phyloP scores from a whole-genome alignment of 331 rosid genomes.

The Saraca asoca region DNA sequence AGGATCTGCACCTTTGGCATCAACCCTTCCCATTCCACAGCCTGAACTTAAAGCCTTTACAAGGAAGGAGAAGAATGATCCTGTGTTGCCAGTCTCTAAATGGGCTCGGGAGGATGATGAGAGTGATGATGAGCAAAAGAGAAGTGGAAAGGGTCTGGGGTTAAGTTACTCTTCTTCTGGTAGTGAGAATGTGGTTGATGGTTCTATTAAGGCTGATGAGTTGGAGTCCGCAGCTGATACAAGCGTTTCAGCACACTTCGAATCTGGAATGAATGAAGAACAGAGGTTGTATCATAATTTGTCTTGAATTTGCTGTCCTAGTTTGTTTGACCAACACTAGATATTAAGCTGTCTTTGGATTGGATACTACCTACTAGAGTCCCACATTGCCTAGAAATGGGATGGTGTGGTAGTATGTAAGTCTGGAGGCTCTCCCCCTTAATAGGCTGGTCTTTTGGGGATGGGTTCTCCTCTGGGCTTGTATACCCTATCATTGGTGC shows the following conservation, averaged over 20 bases:
- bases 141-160: slow-evolving; percentile 65
- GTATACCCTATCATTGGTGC: slow-evolving; percentile 5
- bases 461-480: too few species aligned
- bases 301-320: slow-evolving; percentile 20
- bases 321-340: slow-evolving; percentile 5
- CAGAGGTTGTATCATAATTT: slow-evolving; percentile 63
- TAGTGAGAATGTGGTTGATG: slow-evolving; percentile 89
- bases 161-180: slow-evolving; percentile 96
- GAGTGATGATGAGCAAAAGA: slow-evolving; percentile 83
- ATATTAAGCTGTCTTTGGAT: slow-evolving; percentile 7
- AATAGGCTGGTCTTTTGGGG: too few species aligned
- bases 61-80: slow-evolving; percentile 79
- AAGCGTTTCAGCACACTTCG: slow-evolving; percentile 56
- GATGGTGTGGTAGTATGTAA: too few species aligned
- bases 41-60: slow-evolving; percentile 73
- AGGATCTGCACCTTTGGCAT: slow-evolving; percentile 61
- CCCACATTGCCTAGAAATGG: too few species aligned
- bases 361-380: not conserved
- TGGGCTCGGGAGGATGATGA: slow-evolving; percentile 99
- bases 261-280: slow-evolving; percentile 89
- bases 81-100: slow-evolving; percentile 86
- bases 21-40: slow-evolving; percentile 62
- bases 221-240: slow-evolving; percentile 69
- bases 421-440: too few species aligned
- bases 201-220: slow-evolving; percentile 63